A percentile compares a stretch with the other conserved stretches of the same genome.
These are phyloP conservation scores for Lasiosphaeris hirsuta DNA, from an alignment of 495 filamentous ascomycete genomes.

Conservation along the genomic window DNA sequence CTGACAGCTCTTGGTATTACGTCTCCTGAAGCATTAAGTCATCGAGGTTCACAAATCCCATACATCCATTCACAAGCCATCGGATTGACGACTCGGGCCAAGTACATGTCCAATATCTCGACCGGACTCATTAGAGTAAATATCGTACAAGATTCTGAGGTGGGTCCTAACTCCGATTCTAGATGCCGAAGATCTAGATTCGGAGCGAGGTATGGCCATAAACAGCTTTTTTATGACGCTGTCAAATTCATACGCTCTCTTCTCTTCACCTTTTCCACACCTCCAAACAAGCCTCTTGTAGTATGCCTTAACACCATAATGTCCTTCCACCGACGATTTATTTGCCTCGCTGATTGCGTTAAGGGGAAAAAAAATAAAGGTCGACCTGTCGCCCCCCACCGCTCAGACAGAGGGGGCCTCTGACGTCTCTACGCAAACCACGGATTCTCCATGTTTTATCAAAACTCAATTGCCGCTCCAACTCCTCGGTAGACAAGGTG, in stretches of 20 bases:
- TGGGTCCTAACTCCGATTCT: neutral
- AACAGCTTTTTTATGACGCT: neutral
- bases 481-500: neutral
- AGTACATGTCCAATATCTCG: neutral
- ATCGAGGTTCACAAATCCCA: too few species aligned
- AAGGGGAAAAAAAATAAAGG: neutral
- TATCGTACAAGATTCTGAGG: slow-evolving; percentile 9
- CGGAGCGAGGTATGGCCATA: neutral
- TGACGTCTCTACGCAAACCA: neutral
- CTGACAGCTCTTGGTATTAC: too few species aligned
- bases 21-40: too few species aligned
- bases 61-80: too few species aligned
- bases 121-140: slow-evolving; percentile 12
- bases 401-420: neutral
- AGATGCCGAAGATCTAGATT: neutral
- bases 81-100: neutral
- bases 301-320: neutral
- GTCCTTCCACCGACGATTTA: neutral
- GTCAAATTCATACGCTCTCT: neutral
- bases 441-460: neutral
- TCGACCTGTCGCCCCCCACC: neutral
- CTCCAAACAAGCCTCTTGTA: neutral
- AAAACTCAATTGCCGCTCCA: neutral
- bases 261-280: neutral
- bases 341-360: neutral